Evolutionary conservation across 106 monocot species (phyloP), one percentile per base, ranked within the genome.

Genomic region (Dendrobium nobile): DNA sequence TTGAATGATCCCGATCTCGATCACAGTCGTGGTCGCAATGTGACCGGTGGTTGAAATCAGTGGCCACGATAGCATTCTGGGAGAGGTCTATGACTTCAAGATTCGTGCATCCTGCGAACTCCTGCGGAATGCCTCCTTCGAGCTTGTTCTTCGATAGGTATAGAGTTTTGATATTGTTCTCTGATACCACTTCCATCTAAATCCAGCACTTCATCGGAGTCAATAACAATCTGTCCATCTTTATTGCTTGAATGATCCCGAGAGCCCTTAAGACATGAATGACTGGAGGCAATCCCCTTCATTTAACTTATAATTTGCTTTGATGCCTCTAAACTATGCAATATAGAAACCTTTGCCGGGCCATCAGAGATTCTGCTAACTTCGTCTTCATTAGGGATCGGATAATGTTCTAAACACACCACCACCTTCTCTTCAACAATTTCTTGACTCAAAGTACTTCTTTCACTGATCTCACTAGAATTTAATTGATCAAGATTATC

Each of bases 261-360:
- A 18, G 73, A 42, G 42, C 18, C 73, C 20, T 48, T 47, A 48
- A 47, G n/a, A 76, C 48, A 26, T 10, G 76, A 76, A 5, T 47
- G 75, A 45, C 75, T 75, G 2, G 86, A 84, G 72, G 84, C 83
- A 31, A 84, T 85, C 73, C 81, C 82, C 37, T 86, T 90, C 47
- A 90, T 74, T 64, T 92, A 86, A 47, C 82, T 84, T 72, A 96
- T 84, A 42, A 93, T 82, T 79, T 89, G 79, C 17, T 91, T 84
- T 4, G 85, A 87, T 80, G 82, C 54, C 77, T 91, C 84, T 5
- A 88, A 79, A 40, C 85, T 86, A 45, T 87, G 89, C 79, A 87
- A 77, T 13, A 91, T 91, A 33, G 85, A 85, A 81, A 90, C 90
- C 54, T 86, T 84, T 28, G 85, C 82, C 67, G 89, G 89, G 18